A percentile compares a stretch with the other conserved stretches of the same genome.
phyloP scores from a whole-genome alignment of 73 alveolate genomes.

The Breviolum minutum region DNA sequence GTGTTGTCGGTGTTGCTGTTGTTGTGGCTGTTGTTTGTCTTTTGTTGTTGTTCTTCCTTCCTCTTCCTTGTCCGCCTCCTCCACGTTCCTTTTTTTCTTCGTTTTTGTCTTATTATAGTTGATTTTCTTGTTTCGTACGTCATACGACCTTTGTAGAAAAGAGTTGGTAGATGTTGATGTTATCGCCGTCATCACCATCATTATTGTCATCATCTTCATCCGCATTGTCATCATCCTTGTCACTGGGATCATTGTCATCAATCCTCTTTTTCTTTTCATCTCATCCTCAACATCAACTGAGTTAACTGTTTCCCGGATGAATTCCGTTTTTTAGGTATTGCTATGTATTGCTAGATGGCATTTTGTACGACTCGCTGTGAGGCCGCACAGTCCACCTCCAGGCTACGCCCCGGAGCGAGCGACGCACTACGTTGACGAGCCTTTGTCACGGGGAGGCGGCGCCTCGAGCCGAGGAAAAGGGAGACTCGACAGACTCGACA shows the following conservation, averaged over 20 bases:
- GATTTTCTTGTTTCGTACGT: neutral
- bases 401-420: conserved; percentile 50
- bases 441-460: neutral
- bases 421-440: conserved; percentile 18
- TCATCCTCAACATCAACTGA: neutral
- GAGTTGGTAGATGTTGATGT: too few relatives aligned
- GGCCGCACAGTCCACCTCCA: conserved; percentile 26
- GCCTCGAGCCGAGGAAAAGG: neutral
- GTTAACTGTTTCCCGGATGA: neutral
- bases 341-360: neutral
- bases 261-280: too few relatives aligned
- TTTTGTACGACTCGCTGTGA: neutral
- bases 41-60: neutral
- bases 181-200: too few relatives aligned
- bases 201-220: too few relatives aligned
- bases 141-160: neutral
- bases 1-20: neutral
- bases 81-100: neutral
- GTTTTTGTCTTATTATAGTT: neutral
- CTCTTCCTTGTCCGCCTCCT: neutral
- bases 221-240: too few relatives aligned
- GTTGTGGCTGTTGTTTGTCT: neutral
- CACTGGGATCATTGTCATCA: too few relatives aligned
- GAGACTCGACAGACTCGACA: too few relatives aligned
- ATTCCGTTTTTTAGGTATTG: neutral